These are phyloP conservation scores for Trifolium repens DNA, from an alignment of 306 rosid species.

Conservation along the genomic window DNA sequence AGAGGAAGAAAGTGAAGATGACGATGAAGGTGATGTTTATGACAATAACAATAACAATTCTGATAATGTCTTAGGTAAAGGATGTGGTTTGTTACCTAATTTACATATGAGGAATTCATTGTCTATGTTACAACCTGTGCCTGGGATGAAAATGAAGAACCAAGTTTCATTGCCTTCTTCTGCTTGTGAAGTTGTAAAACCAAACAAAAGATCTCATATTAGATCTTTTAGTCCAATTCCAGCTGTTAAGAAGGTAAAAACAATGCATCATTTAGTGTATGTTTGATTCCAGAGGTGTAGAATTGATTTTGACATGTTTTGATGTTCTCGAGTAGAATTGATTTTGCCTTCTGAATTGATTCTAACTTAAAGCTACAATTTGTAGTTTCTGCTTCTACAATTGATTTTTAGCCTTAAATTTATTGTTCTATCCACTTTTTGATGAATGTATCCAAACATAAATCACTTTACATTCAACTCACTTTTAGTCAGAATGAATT, in stretches of 20 bases:
- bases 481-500: neutral
- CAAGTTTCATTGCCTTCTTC: slow-evolving; percentile 47
- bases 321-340: neutral
- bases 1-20: slow-evolving; percentile 70
- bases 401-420: neutral
- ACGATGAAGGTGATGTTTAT: slow-evolving; percentile 33
- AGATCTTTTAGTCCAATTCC: slow-evolving; percentile 66
- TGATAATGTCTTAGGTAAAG: slow-evolving; percentile 58
- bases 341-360: neutral
- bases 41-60: slow-evolving; percentile 49
- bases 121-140: slow-evolving; percentile 64
- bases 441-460: neutral
- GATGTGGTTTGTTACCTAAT: slow-evolving; percentile 75
- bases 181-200: slow-evolving; percentile 43
- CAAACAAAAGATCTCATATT: slow-evolving; percentile 50
- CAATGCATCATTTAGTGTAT: neutral
- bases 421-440: neutral
- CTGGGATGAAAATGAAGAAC: slow-evolving; percentile 62
- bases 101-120: slow-evolving; percentile 72
- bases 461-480: neutral
- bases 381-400: neutral
- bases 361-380: neutral
- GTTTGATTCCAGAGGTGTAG: neutral
- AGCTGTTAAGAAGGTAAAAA: slow-evolving; percentile 69
- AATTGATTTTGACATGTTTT: neutral